Evolutionary conservation across 495 filamentous ascomycete species (phyloP).

Genomic region (Penicillium paxilli): DNA sequence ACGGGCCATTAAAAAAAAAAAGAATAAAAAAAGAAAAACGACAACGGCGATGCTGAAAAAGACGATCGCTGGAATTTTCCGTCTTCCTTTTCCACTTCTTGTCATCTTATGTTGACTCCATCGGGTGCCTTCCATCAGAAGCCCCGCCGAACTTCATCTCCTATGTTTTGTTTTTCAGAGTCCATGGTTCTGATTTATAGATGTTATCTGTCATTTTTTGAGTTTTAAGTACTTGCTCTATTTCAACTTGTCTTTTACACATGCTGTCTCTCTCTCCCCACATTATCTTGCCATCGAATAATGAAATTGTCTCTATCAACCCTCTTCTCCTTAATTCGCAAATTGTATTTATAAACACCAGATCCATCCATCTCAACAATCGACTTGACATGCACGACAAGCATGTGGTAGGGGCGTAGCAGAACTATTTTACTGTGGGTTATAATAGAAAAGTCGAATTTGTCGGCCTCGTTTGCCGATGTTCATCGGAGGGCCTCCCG

Average conservation of each 20-base stretch:
- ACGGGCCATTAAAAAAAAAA: neutral
- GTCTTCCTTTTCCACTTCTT: neutral
- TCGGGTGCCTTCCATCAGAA: neutral
- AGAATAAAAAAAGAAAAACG: constrained; percentile 1
- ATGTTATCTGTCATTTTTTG: neutral
- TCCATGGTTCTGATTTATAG: neutral
- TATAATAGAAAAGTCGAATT: no score
- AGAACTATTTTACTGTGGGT: no score
- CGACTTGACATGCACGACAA: no score
- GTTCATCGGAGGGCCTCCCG: neutral
- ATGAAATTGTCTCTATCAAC: constrained; percentile 6
- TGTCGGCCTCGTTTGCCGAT: neutral
- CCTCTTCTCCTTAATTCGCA: neutral
- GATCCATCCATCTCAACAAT: no score
- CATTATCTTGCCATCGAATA: neutral
- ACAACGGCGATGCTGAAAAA: constrained; percentile 6
- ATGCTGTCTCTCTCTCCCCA: neutral
- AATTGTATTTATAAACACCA: no score
- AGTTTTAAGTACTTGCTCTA: neutral
- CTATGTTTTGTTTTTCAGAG: neutral
- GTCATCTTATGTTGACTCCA: neutral
- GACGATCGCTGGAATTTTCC: neutral
- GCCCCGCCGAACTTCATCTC: neutral
- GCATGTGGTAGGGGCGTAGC: no score
- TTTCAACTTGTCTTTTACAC: neutral